Conservation (phyloP, 352 stramenopile genomes). For the Globisporangium perplexum region DNA sequence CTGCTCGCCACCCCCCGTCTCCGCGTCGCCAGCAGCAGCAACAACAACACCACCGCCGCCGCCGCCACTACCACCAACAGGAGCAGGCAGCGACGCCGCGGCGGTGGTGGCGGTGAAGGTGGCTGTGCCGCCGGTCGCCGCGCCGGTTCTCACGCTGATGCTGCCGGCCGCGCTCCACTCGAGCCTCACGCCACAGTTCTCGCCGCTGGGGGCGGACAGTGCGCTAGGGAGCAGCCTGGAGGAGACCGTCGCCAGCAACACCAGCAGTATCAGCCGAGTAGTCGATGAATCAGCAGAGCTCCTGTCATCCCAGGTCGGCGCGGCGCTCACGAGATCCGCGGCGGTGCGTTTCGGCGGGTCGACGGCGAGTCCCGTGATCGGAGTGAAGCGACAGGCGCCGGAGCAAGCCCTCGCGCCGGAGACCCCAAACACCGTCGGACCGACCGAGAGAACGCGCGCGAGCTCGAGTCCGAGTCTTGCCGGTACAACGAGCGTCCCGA, state of each 20-base stretch:
- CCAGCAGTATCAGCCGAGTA: neutral
- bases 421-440: neutral
- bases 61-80: no score
- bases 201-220: neutral
- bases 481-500: neutral
- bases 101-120: neutral
- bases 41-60: no score
- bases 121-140: neutral
- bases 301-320: neutral
- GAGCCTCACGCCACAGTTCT: neutral
- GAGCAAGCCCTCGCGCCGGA: neutral
- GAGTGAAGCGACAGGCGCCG: neutral
- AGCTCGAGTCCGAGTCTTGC: neutral
- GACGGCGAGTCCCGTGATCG: constrained; percentile 6
- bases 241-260: constrained; percentile 7
- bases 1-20: no score
- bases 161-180: neutral
- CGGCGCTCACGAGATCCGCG: neutral
- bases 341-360: constrained; percentile 15
- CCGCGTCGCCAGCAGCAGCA: constrained; percentile 7
- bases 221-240: neutral
- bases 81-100: no score
- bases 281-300: neutral
- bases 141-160: no score
- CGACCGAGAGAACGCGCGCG: neutral